Evolutionary conservation across 371 early-diverging fungal species (phyloP).

Genomic region (Mortierella sp.): DNA sequence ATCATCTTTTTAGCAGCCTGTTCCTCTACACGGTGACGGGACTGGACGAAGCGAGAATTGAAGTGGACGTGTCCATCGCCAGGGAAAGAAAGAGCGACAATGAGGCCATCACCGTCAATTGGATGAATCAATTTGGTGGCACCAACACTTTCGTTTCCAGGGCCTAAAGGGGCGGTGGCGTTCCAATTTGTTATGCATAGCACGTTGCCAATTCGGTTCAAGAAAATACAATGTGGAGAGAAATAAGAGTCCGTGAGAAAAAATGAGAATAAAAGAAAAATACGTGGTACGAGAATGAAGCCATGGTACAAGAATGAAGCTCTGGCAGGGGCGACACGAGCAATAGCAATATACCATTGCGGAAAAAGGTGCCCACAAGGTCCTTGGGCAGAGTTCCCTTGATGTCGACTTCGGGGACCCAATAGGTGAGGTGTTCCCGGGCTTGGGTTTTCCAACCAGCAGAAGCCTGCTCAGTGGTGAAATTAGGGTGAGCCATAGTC

Average conservation of each 20-base stretch:
- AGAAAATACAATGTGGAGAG: too few species aligned
- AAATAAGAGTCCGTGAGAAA: background rate
- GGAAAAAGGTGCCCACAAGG: constrained; percentile 56
- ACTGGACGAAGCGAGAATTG: constrained; percentile 55
- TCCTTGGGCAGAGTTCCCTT: constrained; percentile 48
- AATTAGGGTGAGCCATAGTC: constrained; percentile 16
- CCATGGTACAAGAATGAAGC: too few species aligned
- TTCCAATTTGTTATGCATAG: background rate
- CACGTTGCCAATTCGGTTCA: background rate
- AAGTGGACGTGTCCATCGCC: constrained; percentile 53
- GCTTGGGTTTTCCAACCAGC: constrained; percentile 48
- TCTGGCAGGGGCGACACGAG: background rate
- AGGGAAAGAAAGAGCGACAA: constrained; percentile 45
- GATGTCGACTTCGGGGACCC: constrained; percentile 53
- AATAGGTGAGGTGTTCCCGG: constrained; percentile 43
- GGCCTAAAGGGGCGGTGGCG: constrained; percentile 20
- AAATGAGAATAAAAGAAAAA: background rate
- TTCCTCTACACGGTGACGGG: constrained; percentile 55
- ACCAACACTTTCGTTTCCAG: constrained; percentile 51
- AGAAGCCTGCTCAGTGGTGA: constrained; percentile 34
- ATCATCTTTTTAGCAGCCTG: constrained; percentile 45
- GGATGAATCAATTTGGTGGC: constrained; percentile 36
- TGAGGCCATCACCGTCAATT: constrained; percentile 50
- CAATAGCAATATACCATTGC: constrained; percentile 32
- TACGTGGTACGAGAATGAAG: too few species aligned